Evolutionary conservation across 148 eudicot genomes (phyloP).

Genomic region (Nyssa sinensis): DNA sequence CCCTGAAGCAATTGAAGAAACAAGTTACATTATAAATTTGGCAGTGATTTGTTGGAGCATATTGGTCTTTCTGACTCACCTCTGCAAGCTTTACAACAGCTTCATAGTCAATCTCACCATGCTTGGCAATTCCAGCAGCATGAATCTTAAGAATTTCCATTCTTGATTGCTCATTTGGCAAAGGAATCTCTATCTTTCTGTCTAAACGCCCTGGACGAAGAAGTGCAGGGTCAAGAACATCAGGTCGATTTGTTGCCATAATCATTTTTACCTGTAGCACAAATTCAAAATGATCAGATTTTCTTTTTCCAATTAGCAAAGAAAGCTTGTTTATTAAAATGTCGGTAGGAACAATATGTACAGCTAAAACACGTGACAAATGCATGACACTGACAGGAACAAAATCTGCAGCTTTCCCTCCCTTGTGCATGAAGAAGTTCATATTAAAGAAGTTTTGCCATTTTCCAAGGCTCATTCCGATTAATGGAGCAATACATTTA

Average conservation of each 20-base stretch:
- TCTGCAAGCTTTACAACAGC: slow-evolving; percentile 98
- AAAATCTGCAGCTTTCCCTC: background rate
- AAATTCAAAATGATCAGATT: background rate
- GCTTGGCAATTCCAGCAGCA: slow-evolving; percentile 98
- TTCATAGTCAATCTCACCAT: slow-evolving; percentile 98
- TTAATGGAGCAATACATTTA: background rate
- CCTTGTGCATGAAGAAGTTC: background rate
- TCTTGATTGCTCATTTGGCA: slow-evolving; percentile 99
- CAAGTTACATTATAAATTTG: background rate
- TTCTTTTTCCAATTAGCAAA: background rate
- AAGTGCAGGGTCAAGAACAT: slow-evolving; percentile 98
- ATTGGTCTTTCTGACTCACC: slow-evolving; percentile 30
- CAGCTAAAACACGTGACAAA: background rate
- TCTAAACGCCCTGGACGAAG: slow-evolving; percentile 98
- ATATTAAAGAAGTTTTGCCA: too few species aligned
- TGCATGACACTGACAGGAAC: background rate
- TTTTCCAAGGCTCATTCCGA: background rate
- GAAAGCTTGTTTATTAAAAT: background rate
- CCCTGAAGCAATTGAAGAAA: slow-evolving; percentile 38
- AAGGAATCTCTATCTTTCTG: slow-evolving; percentile 94
- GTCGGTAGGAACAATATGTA: background rate
- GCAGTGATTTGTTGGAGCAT: background rate
- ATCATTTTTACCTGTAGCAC: slow-evolving; percentile 78
- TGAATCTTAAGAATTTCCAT: slow-evolving; percentile 91
- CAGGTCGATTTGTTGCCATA: slow-evolving; percentile 98